phyloP scores from a whole-genome alignment of 192 early-diverging fungal species.

The Backusella mclennaniae region DNA sequence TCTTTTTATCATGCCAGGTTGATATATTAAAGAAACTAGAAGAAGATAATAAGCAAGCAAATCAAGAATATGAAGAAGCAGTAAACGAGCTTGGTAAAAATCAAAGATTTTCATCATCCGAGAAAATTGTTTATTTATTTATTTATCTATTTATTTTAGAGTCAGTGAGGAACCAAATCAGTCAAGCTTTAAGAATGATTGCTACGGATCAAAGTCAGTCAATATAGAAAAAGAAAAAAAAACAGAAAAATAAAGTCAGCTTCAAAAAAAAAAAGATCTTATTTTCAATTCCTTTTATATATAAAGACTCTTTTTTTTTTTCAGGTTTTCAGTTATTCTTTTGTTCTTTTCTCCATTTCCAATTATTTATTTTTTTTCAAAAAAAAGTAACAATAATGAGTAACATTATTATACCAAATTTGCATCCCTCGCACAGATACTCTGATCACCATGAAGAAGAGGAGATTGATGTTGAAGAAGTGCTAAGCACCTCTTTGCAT shows the following conservation, averaged over 20 bases:
- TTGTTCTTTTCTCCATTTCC: background rate
- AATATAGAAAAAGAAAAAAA: background rate
- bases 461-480: slow-evolving; percentile 1
- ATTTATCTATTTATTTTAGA: slow-evolving; percentile 13
- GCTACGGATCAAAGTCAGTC: slow-evolving; percentile 41
- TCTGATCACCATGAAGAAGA: background rate
- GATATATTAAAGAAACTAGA: slow-evolving; percentile 39
- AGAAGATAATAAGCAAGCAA: slow-evolving; percentile 40
- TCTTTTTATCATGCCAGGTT: slow-evolving; percentile 15
- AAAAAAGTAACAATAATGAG: background rate
- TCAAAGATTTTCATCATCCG: background rate
- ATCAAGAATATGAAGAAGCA: slow-evolving; percentile 42
- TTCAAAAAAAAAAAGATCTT: slow-evolving; percentile 3
- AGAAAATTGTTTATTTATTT: background rate
- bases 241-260: background rate
- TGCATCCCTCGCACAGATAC: slow-evolving; percentile 25
- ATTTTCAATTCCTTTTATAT: background rate
- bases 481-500: background rate
- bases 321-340: background rate
- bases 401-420: slow-evolving; percentile 12
- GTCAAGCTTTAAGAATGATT: slow-evolving; percentile 40
- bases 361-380: background rate
- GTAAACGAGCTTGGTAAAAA: slow-evolving; percentile 37
- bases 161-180: slow-evolving; percentile 41
- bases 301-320: background rate